Evolutionary conservation across 345 rosid genomes (phyloP).

Genomic region (Pelargonium nanum): DNA sequence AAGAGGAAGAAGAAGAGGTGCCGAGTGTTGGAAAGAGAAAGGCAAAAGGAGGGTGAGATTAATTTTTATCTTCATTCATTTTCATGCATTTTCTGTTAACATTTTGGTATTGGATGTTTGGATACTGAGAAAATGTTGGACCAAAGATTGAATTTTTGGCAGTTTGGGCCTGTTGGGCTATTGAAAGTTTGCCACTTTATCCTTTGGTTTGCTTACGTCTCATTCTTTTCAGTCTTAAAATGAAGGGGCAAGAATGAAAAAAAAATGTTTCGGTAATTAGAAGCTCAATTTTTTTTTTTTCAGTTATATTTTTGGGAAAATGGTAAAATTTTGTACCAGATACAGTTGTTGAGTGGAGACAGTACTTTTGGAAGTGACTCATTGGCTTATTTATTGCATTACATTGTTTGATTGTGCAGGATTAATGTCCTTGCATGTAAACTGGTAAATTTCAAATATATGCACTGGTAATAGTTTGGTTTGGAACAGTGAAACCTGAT

Average conservation of each 20-base stretch:
- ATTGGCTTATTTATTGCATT: too few species aligned
- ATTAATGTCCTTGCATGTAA: too few species aligned
- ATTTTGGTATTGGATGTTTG: neutral
- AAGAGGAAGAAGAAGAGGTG: constrained; percentile 9
- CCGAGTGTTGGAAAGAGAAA: constrained; percentile 12
- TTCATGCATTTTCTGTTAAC: neutral
- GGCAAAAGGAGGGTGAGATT: constrained; percentile 24
- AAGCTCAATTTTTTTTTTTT: neutral
- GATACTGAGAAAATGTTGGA: neutral
- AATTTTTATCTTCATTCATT: too few species aligned
- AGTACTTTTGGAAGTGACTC: neutral
- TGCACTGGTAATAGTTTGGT: too few species aligned
- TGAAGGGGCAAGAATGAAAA: neutral
- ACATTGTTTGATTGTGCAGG: neutral
- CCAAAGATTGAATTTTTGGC: neutral
- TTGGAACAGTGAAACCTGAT: too few species aligned
- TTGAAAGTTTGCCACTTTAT: neutral
- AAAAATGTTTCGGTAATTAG: neutral
- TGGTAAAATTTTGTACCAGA: neutral
- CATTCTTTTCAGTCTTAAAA: neutral
- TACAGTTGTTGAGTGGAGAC: too few species aligned
- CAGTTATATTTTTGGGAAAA: neutral
- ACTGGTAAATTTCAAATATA: too few species aligned
- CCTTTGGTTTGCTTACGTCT: too few species aligned
- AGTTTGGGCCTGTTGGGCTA: neutral